A percentile compares a stretch with the other conserved stretches of the same genome.
Conservation (phyloP, 2,329 filamentous ascomycete species). For the Pseudogymnoascus sp. region DNA sequence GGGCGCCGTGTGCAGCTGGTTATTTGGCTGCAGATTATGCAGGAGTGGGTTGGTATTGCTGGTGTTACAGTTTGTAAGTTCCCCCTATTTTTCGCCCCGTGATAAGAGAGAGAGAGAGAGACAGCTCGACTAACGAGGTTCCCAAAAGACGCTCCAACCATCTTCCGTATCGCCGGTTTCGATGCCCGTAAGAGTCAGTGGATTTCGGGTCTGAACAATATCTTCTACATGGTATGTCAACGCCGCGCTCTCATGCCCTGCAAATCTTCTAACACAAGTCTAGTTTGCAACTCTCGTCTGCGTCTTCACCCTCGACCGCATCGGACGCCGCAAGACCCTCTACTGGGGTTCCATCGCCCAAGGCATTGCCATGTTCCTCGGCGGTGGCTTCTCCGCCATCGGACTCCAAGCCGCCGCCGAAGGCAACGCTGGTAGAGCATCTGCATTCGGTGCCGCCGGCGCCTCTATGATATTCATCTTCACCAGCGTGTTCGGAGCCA, state of each 20-base stretch:
- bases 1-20: conserved; percentile 61
- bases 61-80: conserved; percentile 52
- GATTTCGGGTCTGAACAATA: conserved; percentile 51
- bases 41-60: conserved; percentile 62
- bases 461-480: conserved; percentile 65
- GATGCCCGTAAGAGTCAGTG: conserved; percentile 51
- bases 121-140: conserved; percentile 1
- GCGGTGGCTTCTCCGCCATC: conserved; percentile 48
- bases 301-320: conserved; percentile 60
- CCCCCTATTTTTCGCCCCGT: not conserved
- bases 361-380: conserved; percentile 59
- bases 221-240: conserved; percentile 43
- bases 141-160: conserved; percentile 23
- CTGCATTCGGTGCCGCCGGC: conserved; percentile 52
- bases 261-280: conserved; percentile 19
- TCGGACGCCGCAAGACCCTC: conserved; percentile 59
- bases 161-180: conserved; percentile 61
- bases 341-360: conserved; percentile 60
- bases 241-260: conserved; percentile 31
- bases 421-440: conserved; percentile 37
- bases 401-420: conserved; percentile 40
- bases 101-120: no score
- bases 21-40: conserved; percentile 63
- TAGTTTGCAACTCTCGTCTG: conserved; percentile 59
- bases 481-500: conserved; percentile 50